A percentile compares a stretch with the other conserved stretches of the same genome.
Conservation (phyloP, 129 eudicot species). For the Gnaphalium uliginosum region DNA sequence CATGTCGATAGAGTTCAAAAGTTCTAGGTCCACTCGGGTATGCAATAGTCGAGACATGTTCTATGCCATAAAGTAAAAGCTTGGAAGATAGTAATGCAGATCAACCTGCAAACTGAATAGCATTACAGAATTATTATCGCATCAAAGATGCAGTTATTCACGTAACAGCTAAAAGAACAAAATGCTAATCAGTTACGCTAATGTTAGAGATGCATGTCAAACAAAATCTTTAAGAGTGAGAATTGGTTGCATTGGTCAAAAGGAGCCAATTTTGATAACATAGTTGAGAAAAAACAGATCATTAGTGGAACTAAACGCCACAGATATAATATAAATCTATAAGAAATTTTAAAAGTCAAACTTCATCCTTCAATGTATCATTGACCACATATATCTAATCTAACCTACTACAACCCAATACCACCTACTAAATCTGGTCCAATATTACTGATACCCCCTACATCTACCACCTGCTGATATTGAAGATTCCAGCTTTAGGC, state of each 20-base stretch:
- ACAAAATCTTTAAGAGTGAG: not conserved
- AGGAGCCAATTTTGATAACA: not conserved
- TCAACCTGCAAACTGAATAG: constrained; percentile 6
- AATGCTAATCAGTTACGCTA: not conserved
- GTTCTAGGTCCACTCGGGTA: constrained; percentile 29
- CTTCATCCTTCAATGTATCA: not conserved
- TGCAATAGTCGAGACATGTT: constrained; percentile 5
- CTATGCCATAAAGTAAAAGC: constrained; percentile 13
- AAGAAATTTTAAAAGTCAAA: not conserved
- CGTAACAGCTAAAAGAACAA: not conserved
- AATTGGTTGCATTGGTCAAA: no score
- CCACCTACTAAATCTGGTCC: not conserved
- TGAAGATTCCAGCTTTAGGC: not conserved
- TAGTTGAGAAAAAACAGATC: not conserved
- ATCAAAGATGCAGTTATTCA: not conserved
- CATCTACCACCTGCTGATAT: not conserved
- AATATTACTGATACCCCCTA: not conserved
- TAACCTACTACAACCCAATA: not conserved
- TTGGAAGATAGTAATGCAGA: constrained; percentile 4
- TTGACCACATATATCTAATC: not conserved
- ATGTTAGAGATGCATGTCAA: not conserved
- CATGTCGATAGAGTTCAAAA: constrained; percentile 14
- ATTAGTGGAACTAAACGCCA: not conserved
- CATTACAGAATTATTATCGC: constrained; percentile 8
- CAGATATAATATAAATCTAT: no score